Evolutionary conservation across 2,329 filamentous ascomycete genomes (phyloP).

Genomic region (Pseudogymnoascus sp.): DNA sequence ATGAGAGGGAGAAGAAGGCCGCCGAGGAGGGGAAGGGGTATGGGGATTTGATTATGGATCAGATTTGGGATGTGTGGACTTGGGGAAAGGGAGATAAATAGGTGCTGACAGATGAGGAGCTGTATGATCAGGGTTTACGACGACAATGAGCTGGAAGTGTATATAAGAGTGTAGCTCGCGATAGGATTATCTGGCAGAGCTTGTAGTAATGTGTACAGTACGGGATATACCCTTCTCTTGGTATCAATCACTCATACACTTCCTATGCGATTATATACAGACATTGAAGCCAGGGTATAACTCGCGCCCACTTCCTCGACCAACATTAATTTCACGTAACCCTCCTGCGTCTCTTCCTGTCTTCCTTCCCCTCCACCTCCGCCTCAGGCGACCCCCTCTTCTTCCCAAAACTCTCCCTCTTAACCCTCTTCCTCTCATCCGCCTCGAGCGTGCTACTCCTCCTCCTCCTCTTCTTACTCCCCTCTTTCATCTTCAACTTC

Average conservation of each 20-base stretch:
- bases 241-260: not conserved
- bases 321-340: not conserved
- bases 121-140: conserved; percentile 21
- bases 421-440: conserved; percentile 5
- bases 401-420: conserved; percentile 8
- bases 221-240: conserved; percentile 1
- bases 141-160: not conserved
- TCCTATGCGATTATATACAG: not conserved
- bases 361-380: conserved; percentile 2
- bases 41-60: conserved; percentile 38
- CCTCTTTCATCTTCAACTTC: conserved; percentile 11
- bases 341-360: not conserved
- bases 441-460: conserved; percentile 2
- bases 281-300: not conserved
- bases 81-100: conserved; percentile 36
- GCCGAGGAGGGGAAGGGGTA: conserved; percentile 35
- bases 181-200: not conserved
- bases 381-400: conserved; percentile 5
- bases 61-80: conserved; percentile 43
- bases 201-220: conserved; percentile 4
- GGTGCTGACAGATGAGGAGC: conserved; percentile 25
- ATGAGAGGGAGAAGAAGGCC: conserved; percentile 29
- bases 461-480: conserved; percentile 9
- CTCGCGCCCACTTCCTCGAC: not conserved
- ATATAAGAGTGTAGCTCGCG: conserved; percentile 5